A percentile compares a stretch with the other conserved stretches of the same genome.
phyloP scores from a whole-genome alignment of 805 yeast species.

The Starmerella riodocensis region DNA sequence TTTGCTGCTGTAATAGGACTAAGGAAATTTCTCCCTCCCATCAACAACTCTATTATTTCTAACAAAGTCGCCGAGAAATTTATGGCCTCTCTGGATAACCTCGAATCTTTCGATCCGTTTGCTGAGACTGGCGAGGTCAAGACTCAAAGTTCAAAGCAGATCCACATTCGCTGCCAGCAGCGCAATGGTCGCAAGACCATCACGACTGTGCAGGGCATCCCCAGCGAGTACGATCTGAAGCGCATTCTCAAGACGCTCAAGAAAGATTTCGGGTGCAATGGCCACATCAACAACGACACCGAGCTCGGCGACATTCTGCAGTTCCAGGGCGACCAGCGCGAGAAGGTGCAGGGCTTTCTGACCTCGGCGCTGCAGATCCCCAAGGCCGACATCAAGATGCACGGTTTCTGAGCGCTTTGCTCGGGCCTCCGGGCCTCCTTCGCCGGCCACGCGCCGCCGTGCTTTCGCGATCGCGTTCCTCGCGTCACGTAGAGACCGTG shows the following conservation, averaged over 20 bases:
- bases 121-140: slow-evolving; percentile 99
- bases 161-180: slow-evolving; percentile 97
- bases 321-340: slow-evolving; percentile 97
- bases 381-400: slow-evolving; percentile 94
- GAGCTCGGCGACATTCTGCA: slow-evolving; percentile 95
- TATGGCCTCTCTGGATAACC: slow-evolving; percentile 65
- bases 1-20: no score
- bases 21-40: slow-evolving; percentile 4
- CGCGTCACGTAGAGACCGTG: no score
- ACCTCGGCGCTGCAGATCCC: slow-evolving; percentile 74
- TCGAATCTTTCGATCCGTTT: slow-evolving; percentile 68
- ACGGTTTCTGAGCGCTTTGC: slow-evolving; percentile 65
- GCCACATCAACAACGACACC: slow-evolving; percentile 91
- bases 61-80: slow-evolving; percentile 22
- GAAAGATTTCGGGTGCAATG: slow-evolving; percentile 98
- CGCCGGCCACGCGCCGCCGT: no score
- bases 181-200: slow-evolving; percentile 98
- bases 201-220: slow-evolving; percentile 96
- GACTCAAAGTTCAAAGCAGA: slow-evolving; percentile 83
- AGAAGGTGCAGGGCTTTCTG: slow-evolving; percentile 86
- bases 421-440: no score
- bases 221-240: slow-evolving; percentile 86
- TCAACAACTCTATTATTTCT: neutral
- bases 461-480: no score
- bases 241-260: slow-evolving; percentile 84